Percentiles rank a stretch among this genome's conserved stretches.
phyloP scores from a whole-genome alignment of 768 basidiomycete genomes.

The Lactarius sanguifluus region DNA sequence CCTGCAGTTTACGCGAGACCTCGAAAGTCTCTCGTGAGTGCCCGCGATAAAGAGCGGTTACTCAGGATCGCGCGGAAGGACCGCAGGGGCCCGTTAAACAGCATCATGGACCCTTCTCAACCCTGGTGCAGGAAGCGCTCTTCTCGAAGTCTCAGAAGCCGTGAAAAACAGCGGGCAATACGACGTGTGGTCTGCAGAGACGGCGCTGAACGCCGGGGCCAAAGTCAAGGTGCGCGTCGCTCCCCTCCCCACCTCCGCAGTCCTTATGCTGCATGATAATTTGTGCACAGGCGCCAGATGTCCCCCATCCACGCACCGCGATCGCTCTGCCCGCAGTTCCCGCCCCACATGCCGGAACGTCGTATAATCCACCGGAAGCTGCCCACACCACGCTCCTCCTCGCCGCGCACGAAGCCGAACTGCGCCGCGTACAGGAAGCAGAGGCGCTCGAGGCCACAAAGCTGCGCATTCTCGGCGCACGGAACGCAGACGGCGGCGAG shows the following conservation, averaged over 20 bases:
- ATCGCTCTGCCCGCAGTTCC: constrained; percentile 67
- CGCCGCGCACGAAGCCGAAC: constrained; percentile 66
- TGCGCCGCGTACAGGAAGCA: constrained; percentile 51
- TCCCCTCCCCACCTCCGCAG: background rate
- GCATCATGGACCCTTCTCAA: constrained; percentile 65
- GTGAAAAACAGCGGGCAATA: constrained; percentile 66
- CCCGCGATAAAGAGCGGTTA: constrained; percentile 73
- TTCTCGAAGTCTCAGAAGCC: constrained; percentile 64
- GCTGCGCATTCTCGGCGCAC: constrained; percentile 54
- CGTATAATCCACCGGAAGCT: constrained; percentile 82
- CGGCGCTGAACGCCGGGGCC: constrained; percentile 38
- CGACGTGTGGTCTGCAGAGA: constrained; percentile 59
- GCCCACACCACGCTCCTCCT: constrained; percentile 72
- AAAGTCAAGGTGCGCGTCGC: constrained; percentile 52
- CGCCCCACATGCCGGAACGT: constrained; percentile 78
- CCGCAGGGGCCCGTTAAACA: constrained; percentile 71
- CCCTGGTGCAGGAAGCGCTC: constrained; percentile 63
- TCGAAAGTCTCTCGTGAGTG: constrained; percentile 41
- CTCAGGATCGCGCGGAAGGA: constrained; percentile 73
- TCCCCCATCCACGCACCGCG: constrained; percentile 45
- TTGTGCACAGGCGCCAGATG: constrained; percentile 46
- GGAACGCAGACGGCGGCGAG: constrained; percentile 35
- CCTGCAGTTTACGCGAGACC: constrained; percentile 75
- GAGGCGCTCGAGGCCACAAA: constrained; percentile 55
- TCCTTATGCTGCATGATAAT: background rate